Evolutionary conservation across 257 asterid species (phyloP).

Genomic region (Solanum virginianum): DNA sequence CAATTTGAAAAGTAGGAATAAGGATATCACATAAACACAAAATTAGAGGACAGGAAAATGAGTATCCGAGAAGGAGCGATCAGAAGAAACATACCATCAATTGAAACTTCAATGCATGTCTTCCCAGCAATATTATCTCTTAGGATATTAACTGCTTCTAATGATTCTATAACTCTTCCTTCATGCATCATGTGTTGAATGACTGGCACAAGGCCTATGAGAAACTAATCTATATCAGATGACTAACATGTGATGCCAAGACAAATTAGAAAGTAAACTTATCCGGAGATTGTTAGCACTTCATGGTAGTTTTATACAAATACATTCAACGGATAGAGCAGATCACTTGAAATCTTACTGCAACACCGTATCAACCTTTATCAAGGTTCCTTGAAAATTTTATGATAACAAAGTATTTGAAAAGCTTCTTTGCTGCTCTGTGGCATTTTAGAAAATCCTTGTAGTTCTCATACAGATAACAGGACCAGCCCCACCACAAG

Average conservation of each 20-base stretch:
- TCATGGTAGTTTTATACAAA: not conserved
- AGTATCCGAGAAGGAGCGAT: not conserved
- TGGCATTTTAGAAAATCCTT: not conserved
- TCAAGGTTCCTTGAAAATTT: not conserved
- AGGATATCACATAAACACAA: not conserved
- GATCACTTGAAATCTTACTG: not conserved
- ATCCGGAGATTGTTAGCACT: not conserved
- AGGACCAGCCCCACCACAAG: not conserved
- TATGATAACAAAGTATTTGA: not conserved
- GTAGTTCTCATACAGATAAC: not conserved
- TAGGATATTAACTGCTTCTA: constrained; percentile 36
- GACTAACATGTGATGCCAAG: not conserved
- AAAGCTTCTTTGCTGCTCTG: not conserved
- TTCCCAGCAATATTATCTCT: constrained; percentile 22
- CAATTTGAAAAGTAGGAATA: not conserved
- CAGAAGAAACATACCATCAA: constrained; percentile 38
- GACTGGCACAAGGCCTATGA: constrained; percentile 80
- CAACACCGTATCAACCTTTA: not conserved
- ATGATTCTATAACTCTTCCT: constrained; percentile 43
- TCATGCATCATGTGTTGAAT: constrained; percentile 48
- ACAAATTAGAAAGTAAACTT: not conserved
- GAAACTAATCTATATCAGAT: not conserved
- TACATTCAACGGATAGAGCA: not conserved
- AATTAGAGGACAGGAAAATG: not conserved
- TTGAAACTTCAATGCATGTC: constrained; percentile 48